Percentiles rank a stretch among this genome's conserved stretches.
phyloP scores from a whole-genome alignment of 2,329 filamentous ascomycete species.

The Fonsecaea multimorphosa region DNA sequence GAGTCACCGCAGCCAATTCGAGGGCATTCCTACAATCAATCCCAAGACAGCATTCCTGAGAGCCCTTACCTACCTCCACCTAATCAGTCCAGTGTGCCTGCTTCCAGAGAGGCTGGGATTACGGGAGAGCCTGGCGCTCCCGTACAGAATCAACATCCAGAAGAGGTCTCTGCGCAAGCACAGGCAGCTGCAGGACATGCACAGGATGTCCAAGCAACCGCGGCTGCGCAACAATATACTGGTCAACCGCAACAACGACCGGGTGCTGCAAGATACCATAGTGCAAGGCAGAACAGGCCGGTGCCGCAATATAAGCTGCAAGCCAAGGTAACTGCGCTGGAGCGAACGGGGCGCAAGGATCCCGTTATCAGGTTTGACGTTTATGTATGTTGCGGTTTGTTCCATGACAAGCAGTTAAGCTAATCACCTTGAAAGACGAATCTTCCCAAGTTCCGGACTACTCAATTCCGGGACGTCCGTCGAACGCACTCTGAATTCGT shows the following conservation, averaged over 20 bases:
- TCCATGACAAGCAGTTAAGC: conserved; percentile 1
- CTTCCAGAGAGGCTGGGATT: conserved; percentile 42
- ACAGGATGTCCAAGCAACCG: conserved; percentile 32
- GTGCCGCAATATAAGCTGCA: conserved; percentile 82
- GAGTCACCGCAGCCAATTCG: conserved; percentile 50
- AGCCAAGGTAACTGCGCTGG: conserved; percentile 91
- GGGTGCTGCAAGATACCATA: conserved; percentile 57
- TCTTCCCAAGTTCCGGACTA: conserved; percentile 96
- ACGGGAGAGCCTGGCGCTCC: conserved; percentile 40
- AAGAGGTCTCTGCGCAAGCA: conserved; percentile 14
- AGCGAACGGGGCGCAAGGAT: conserved; percentile 93
- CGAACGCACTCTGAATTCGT: conserved; percentile 94
- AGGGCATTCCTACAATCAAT: conserved; percentile 36
- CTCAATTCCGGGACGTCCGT: conserved; percentile 96
- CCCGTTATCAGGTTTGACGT: conserved; percentile 94
- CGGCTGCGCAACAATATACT: conserved; percentile 44
- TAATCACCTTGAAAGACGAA: conserved; percentile 72
- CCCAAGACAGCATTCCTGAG: conserved; percentile 38
- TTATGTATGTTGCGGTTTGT: conserved; percentile 68
- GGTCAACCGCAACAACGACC: conserved; percentile 41
- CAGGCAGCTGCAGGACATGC: conserved; percentile 30
- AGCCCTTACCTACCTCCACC: conserved; percentile 43
- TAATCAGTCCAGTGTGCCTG: conserved; percentile 28
- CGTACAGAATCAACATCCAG: conserved; percentile 10
- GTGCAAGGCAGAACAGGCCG: conserved; percentile 51